A percentile compares a stretch with the other conserved stretches of the same genome.
These are phyloP conservation scores for Phytophthora uliginosa DNA, from an alignment of 352 stramenopile species.

Conservation along the genomic window DNA sequence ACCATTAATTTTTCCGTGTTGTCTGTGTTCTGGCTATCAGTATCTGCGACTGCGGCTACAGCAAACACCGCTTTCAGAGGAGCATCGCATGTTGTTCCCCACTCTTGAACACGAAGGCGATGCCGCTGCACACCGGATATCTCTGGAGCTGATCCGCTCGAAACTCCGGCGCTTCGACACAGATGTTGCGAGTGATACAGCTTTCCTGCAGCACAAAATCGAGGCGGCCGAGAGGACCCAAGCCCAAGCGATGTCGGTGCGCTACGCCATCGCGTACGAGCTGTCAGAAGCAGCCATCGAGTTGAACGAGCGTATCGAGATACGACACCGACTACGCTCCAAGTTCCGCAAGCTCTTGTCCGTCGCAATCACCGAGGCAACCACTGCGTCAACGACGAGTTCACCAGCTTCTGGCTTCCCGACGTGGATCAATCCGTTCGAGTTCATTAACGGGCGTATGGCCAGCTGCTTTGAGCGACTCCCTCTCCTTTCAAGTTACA, in stretches of 20 bases:
- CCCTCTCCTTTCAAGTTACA: conserved; percentile 34
- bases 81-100: conserved; percentile 81
- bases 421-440: conserved; percentile 55
- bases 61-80: conserved; percentile 62
- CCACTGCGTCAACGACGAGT: conserved; percentile 38
- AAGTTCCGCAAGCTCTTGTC: conserved; percentile 60
- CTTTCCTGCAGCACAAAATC: conserved; percentile 81
- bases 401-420: conserved; percentile 30
- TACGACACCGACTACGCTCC: conserved; percentile 45
- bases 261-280: conserved; percentile 67
- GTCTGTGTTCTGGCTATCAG: conserved; percentile 27
- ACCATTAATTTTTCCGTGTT: background rate
- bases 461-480: conserved; percentile 70
- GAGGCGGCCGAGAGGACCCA: conserved; percentile 72
- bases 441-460: conserved; percentile 73
- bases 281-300: conserved; percentile 73
- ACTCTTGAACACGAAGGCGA: conserved; percentile 55
- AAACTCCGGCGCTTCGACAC: conserved; percentile 72
- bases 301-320: conserved; percentile 66
- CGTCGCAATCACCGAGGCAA: conserved; percentile 63
- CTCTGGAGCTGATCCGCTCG: conserved; percentile 66
- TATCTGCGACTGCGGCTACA: conserved; percentile 81
- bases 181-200: conserved; percentile 77
- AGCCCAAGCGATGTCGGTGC: conserved; percentile 56
- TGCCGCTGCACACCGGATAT: conserved; percentile 44